Percentiles rank a stretch among this genome's conserved stretches.
Conservation (phyloP, 805 yeast genomes). For the Hanseniaspora taiwanica region DNA sequence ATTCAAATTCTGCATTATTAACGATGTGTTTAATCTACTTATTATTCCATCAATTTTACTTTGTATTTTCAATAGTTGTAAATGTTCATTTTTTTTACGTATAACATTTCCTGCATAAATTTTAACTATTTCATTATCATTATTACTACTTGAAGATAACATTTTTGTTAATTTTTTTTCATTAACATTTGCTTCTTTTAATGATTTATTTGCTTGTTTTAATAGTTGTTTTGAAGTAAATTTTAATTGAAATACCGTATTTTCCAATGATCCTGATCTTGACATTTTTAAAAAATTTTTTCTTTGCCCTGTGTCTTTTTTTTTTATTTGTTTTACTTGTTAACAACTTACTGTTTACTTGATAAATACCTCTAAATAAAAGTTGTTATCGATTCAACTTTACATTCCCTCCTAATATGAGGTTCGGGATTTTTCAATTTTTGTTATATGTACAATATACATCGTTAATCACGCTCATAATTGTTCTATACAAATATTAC, state of each 20-base stretch:
- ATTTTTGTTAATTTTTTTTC: constrained; percentile 75
- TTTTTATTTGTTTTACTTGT: background rate
- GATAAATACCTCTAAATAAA: too few relatives aligned
- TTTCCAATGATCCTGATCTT: constrained; percentile 12
- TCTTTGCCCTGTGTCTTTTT: background rate
- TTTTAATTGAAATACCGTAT: constrained; percentile 27
- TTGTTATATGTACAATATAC: too few relatives aligned
- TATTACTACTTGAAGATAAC: constrained; percentile 15
- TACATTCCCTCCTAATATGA: too few relatives aligned
- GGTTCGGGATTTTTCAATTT: too few relatives aligned
- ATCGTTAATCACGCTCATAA: too few relatives aligned
- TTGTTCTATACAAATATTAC: too few relatives aligned
- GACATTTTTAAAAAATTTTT: background rate
- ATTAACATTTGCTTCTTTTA: constrained; percentile 79
- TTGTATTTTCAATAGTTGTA: constrained; percentile 68
- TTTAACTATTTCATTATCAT: constrained; percentile 79
- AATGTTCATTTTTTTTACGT: constrained; percentile 74
- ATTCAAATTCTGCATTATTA: constrained; percentile 90
- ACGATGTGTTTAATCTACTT: constrained; percentile 92
- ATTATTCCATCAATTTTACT: constrained; percentile 94
- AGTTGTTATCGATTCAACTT: too few relatives aligned
- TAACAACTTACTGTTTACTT: too few relatives aligned
- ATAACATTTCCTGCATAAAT: constrained; percentile 94
- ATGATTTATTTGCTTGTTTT: constrained; percentile 81
- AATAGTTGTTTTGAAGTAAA: constrained; percentile 90